These are phyloP conservation scores for Populus tremula DNA, from an alignment of 345 rosid species.

Conservation along the genomic window DNA sequence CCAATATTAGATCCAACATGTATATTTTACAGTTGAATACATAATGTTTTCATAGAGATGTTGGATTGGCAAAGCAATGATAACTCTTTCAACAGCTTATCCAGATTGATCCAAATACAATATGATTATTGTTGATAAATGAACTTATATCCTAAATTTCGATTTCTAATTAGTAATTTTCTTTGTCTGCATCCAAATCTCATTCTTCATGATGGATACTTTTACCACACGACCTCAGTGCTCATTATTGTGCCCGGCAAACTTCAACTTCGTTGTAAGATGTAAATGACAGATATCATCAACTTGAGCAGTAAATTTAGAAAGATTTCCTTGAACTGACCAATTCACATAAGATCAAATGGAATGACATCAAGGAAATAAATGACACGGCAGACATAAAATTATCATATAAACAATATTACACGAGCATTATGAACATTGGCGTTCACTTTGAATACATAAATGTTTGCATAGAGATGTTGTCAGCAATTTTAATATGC, in stretches of 20 bases:
- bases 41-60: too few species aligned
- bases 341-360: background rate
- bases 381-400: background rate
- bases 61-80: too few species aligned
- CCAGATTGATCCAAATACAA: background rate
- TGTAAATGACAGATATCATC: background rate
- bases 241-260: background rate
- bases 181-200: background rate
- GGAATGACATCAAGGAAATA: background rate
- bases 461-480: background rate
- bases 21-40: too few species aligned
- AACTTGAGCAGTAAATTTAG: background rate
- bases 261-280: background rate
- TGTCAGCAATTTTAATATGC: background rate
- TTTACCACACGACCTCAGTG: background rate
- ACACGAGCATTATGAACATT: background rate
- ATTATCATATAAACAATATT: background rate
- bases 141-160: background rate
- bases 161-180: background rate
- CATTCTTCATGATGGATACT: background rate
- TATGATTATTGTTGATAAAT: background rate
- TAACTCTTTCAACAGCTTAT: too few species aligned
- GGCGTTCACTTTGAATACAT: background rate
- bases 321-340: background rate
- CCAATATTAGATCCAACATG: background rate